Base-by-base conservation (phyloP, 495 filamentous ascomycete genomes). In the Podospora anserina region DNA sequence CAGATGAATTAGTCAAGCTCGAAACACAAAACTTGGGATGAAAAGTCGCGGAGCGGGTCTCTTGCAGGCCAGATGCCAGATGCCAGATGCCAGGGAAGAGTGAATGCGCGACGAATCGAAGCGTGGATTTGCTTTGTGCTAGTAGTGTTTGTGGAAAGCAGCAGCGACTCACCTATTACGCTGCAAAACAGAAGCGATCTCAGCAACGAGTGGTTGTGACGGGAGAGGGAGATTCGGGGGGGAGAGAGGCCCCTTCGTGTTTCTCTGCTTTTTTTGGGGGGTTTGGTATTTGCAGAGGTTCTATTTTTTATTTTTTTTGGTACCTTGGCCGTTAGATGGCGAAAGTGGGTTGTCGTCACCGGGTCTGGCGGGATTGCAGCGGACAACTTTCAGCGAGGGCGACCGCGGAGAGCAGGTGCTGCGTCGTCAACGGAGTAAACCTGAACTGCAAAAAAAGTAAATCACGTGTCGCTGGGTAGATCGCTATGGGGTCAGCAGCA, bases 111-210 rank as follows among this genome's bases (percentile, higher is more conserved):
- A 49, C 39, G 39, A 49, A 49, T 49, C 39, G 39, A 49, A 11
- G 18, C 20, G 30, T 27, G n/a, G 13, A 55, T 56, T 64, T 66
- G 65, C 66, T 62, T 68, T 55, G 59, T 54, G 44, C 57, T 61
- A 62, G 55, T 34, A 7, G 58, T 23, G 58, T 23, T 19, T 60
- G 26, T 28, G 27, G 4, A 30, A 13, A 49, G 39, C 7, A 49
- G 39, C 39, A 49, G 39, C 39, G 59, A 61, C 59, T 26, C 7
- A 49, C 61, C 28, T 63, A 63, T 32, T 32, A 32, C 30, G 30
- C 61, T 20, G 13, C 26, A 27, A 44, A 57, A 68, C 71, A 76
- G 71, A 75, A 78, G 74, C 67, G 74, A 77, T 77, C 75, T 71
- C 74, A 71, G 71, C 72, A 73, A 75, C 63, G 66, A 70, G 65